Evolutionary conservation across 1,139 yeast species (phyloP), one percentile per base, ranked within the genome.

Genomic region (Suhomyces chickasaworum): DNA sequence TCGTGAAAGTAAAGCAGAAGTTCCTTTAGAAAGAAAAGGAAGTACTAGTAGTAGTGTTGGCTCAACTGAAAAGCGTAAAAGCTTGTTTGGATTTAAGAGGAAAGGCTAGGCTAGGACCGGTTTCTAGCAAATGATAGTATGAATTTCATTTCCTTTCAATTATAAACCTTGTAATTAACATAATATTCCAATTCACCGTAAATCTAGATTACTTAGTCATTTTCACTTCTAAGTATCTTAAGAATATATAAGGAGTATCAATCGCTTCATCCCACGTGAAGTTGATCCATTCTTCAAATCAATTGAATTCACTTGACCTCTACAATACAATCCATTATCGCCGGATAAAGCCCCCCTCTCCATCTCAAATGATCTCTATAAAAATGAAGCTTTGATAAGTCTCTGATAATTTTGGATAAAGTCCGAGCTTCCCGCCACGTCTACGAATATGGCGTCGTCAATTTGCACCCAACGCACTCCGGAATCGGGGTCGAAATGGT

Each of bases 81-180:
- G 71, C 42, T 56, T 74, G 13, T 74, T 74, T 52, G 71, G 77
- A 1, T 74, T 74, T 51, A 73, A 69, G 50, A 52, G 71, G 47
- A 41, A 41, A 13, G 13, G 13, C 33, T 40, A 13, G 13, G 13
- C 33, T 40, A 40, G 38, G 18, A 27, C 38, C 21, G 36, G 43
- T 25, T 32, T 32, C 32, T 40, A 71, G 67, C 47, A 31, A 21
- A 22, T 20, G 7, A 21, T 2, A 22, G 32, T n/a, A 32, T 31
- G 17, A 42, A 25, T 2, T 2, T 10, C 30, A 25, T 2, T 2
- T 10, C 30, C 7, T 32, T 12, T 6, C 8, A 12, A 12, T 17
- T 18, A n/a, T n/a, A 5, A 17, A 17, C 15, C 15, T 8, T 29
- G 16, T 13, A 25, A 10, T 10, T 3, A n/a, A 3, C 12, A 4